Conservation (phyloP, 2,329 filamentous ascomycete genomes). For the Ceratocystis cacaofunesta region DNA sequence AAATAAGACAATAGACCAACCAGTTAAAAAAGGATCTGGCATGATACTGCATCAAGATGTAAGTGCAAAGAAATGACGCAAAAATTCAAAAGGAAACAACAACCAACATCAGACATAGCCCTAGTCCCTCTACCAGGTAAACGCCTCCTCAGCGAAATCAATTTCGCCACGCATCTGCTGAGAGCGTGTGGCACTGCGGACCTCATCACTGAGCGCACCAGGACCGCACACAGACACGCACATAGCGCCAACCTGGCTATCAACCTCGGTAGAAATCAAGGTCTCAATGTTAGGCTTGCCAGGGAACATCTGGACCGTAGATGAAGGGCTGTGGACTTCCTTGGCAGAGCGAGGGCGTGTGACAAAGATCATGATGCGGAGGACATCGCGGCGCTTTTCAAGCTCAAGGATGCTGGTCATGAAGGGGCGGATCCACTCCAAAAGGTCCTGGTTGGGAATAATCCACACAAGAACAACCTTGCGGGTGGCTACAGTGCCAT, state of each 20-base stretch:
- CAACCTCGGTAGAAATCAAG: slow-evolving; percentile 57
- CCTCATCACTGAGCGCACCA: slow-evolving; percentile 59
- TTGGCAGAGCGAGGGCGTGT: slow-evolving; percentile 60
- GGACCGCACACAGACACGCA: slow-evolving; percentile 62
- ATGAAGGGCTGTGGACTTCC: slow-evolving; percentile 64
- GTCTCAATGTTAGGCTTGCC: slow-evolving; percentile 61
- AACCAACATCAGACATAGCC: neutral
- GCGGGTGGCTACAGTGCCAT: slow-evolving; percentile 54
- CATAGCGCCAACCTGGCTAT: slow-evolving; percentile 58
- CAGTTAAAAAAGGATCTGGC: neutral
- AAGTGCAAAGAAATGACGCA: neutral
- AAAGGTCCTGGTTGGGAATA: slow-evolving; percentile 63
- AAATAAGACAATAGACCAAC: neutral
- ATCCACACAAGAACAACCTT: slow-evolving; percentile 65
- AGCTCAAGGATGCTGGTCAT: slow-evolving; percentile 68
- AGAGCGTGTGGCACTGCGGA: slow-evolving; percentile 49
- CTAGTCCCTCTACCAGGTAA: slow-evolving; percentile 37
- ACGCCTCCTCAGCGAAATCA: slow-evolving; percentile 69
- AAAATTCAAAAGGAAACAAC: slow-evolving; percentile 6
- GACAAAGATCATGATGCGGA: slow-evolving; percentile 67
- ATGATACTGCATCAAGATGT: neutral
- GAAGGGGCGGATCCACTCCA: slow-evolving; percentile 73
- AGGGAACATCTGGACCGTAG: slow-evolving; percentile 73
- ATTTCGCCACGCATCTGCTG: slow-evolving; percentile 51
- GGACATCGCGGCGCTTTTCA: slow-evolving; percentile 56